Evolutionary conservation across 1,284 basidiomycete species (phyloP), one percentile per base, ranked within the genome.

Genomic region (Pseudozyma sp.): DNA sequence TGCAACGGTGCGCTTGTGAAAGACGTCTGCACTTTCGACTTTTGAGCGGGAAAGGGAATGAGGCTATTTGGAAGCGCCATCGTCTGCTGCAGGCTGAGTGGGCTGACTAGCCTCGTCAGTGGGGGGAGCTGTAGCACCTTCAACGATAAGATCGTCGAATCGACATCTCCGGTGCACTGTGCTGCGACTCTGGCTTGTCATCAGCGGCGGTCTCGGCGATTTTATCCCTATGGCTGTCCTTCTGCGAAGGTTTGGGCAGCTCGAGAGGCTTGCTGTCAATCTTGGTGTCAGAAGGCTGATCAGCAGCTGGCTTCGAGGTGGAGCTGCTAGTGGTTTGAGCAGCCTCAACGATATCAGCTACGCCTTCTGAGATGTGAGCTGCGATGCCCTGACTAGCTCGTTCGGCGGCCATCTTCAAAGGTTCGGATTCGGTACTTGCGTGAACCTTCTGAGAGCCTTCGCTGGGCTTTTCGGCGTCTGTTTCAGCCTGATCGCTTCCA

Each of bases 101-200:
- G 25, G 25, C 25, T 31, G 25, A 31, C 3, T 25, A 6, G 2
- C n/a, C 34, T 56, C 45, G 34, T 48, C n/a, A 21, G 31, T 18
- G 3, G 57, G 63, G 10, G 38, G 31, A 5, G 31, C 19, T n/a
- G 34, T 45, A 5, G 56, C 55, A 21, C 40, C 55, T 38, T 58
- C 54, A 11, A 47, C 55, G 19, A 69, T 55, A 7, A 63, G 48
- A 5, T 61, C 60, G 18, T 69, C 52, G 2, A 69, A 69, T 7
- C 1, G 52, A 38, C 60, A 59, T 62, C 19, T 59, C 66, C 14
- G 42, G 21, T 13, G 5, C 49, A 35, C 18, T 38, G 6, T 12
- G 34, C 43, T 47, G 42, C 6, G 40, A 21, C 1, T 21, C 9
- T 1, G 42, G 13, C 8, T 43, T 53, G 12, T 34, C 38, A 6